Percentiles rank a stretch among this genome's conserved stretches.
These are phyloP conservation scores for Alternaria metachromatica DNA, from an alignment of 2,329 filamentous ascomycete species.

Conservation along the genomic window DNA sequence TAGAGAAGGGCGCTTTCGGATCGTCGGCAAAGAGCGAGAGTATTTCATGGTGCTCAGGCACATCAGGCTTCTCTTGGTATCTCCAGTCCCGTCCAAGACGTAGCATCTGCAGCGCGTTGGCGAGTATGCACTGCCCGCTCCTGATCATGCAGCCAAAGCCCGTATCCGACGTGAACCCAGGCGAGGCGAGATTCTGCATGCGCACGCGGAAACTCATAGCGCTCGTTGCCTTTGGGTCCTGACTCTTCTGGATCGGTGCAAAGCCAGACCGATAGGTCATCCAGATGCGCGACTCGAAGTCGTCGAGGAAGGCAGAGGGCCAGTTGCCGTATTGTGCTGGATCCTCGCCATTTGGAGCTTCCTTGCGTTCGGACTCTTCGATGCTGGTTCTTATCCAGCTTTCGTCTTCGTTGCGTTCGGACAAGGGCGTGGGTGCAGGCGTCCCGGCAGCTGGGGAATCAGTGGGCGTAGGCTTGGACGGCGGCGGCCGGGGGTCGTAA, in stretches of 20 bases:
- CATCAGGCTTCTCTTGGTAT: conserved; percentile 58
- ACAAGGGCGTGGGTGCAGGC: conserved; percentile 30
- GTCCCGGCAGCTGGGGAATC: conserved; percentile 27
- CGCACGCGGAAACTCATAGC: conserved; percentile 84
- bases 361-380: conserved; percentile 73
- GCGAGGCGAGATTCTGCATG: conserved; percentile 80
- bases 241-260: conserved; percentile 77
- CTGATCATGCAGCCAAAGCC: conserved; percentile 99
- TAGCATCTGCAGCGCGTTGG: conserved; percentile 79
- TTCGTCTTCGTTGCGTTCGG: conserved; percentile 43
- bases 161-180: conserved; percentile 88
- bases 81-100: conserved; percentile 87
- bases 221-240: conserved; percentile 72
- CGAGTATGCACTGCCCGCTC: conserved; percentile 90
- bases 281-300: conserved; percentile 94
- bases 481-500: conserved; percentile 55
- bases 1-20: conserved; percentile 84
- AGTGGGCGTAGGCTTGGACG: conserved; percentile 28
- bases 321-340: conserved; percentile 65
- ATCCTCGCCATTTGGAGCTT: conserved; percentile 43
- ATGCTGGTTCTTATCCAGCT: conserved; percentile 72
- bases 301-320: conserved; percentile 84
- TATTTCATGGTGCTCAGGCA: conserved; percentile 70
- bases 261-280: conserved; percentile 96
- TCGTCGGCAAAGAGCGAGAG: conserved; percentile 88